phyloP scores from a whole-genome alignment of 345 rosid genomes.

The Euclidium syriacum region DNA sequence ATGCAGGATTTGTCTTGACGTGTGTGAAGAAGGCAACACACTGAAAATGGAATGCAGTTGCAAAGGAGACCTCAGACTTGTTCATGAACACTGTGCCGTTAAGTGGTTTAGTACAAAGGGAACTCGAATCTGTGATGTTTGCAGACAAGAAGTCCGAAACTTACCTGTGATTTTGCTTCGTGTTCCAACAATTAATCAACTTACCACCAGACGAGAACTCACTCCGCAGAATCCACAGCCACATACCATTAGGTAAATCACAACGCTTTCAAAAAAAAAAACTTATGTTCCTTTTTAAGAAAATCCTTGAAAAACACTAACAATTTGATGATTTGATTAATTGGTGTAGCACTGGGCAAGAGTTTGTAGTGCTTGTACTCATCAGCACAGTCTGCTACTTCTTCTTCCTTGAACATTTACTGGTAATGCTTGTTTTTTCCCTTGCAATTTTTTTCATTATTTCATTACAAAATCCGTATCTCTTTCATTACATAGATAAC shows the following conservation, averaged over 20 bases:
- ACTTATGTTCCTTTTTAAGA: neutral
- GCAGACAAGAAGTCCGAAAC: constrained; percentile 78
- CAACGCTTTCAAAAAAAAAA: neutral
- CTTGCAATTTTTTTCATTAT: neutral
- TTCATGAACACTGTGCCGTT: constrained; percentile 85
- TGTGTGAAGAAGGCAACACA: constrained; percentile 78
- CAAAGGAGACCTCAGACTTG: constrained; percentile 85
- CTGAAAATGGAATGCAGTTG: constrained; percentile 98
- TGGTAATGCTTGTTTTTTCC: constrained; percentile 47
- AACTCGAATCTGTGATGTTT: constrained; percentile 82
- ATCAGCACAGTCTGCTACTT: constrained; percentile 89
- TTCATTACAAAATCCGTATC: neutral
- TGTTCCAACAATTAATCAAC: constrained; percentile 43
- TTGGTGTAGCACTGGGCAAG: constrained; percentile 84
- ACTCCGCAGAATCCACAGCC: constrained; percentile 40
- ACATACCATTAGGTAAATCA: constrained; percentile 52
- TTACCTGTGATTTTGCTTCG: constrained; percentile 85
- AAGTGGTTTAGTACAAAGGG: constrained; percentile 88
- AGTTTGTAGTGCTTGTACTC: constrained; percentile 83
- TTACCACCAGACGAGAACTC: constrained; percentile 42
- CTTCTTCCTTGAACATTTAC: constrained; percentile 91
- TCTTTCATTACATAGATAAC: neutral
- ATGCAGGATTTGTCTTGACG: constrained; percentile 87
- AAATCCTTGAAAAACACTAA: neutral
- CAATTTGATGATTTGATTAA: neutral